phyloP scores from a whole-genome alignment of 352 stramenopile species.

The Phytophthora ohioensis region DNA sequence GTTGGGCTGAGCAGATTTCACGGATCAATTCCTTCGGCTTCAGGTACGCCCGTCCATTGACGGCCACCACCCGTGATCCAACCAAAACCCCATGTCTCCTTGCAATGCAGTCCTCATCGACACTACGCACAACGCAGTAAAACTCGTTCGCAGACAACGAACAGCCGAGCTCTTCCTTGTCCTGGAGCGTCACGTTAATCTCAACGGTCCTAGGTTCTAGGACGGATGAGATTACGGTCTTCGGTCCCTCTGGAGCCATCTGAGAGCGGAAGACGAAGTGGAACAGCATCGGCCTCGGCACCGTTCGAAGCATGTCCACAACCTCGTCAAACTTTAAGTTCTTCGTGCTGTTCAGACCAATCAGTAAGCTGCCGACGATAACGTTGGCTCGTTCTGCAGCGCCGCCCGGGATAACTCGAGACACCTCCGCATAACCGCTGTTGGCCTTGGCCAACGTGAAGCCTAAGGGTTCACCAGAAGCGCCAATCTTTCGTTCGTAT shows the following conservation, averaged over 20 bases:
- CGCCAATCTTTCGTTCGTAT: constrained; percentile 67
- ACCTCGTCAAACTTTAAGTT: constrained; percentile 80
- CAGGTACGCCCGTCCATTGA: constrained; percentile 67
- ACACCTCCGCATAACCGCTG: constrained; percentile 77
- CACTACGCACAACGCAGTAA: constrained; percentile 65
- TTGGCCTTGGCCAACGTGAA: constrained; percentile 79
- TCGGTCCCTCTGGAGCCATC: constrained; percentile 24
- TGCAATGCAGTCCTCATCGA: constrained; percentile 67
- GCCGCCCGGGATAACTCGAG: constrained; percentile 61
- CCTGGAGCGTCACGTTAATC: constrained; percentile 64
- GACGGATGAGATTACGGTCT: constrained; percentile 62
- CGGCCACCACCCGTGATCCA: constrained; percentile 67
- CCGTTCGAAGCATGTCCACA: constrained; percentile 61
- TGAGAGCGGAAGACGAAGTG: constrained; percentile 66
- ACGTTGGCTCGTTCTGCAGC: constrained; percentile 69
- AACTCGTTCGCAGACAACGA: constrained; percentile 57
- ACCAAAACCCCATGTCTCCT: constrained; percentile 69
- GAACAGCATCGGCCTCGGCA: constrained; percentile 68
- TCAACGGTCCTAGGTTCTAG: constrained; percentile 67
- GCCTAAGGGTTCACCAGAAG: constrained; percentile 54
- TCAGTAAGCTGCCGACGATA: constrained; percentile 77
- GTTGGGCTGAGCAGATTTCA: constrained; percentile 58
- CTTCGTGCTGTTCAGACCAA: constrained; percentile 67
- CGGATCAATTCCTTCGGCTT: constrained; percentile 59
- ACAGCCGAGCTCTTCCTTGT: constrained; percentile 68